Conservation (phyloP, 1,284 basidiomycete species). For the Irpex sp. region DNA sequence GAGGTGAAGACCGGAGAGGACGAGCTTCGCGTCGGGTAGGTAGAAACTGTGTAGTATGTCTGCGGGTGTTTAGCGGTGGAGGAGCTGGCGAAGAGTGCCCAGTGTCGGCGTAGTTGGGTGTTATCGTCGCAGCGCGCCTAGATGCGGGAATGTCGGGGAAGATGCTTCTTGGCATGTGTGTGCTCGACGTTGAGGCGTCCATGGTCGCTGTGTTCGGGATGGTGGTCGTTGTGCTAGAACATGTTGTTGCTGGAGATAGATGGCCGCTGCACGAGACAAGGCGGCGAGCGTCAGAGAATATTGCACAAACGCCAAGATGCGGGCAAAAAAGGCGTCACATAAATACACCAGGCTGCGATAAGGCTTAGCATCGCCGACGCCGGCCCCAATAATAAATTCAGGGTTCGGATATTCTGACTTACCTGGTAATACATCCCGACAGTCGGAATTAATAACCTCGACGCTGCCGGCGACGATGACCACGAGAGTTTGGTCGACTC, state of each 20-base stretch:
- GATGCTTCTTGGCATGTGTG: slow-evolving; percentile 15
- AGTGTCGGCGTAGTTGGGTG: background rate
- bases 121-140: slow-evolving; percentile 3
- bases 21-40: background rate
- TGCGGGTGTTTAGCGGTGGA: background rate
- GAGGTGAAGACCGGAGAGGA: slow-evolving; percentile 26
- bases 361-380: background rate
- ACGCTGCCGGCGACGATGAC: background rate
- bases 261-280: background rate
- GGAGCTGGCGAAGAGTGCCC: background rate
- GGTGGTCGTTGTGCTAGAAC: background rate
- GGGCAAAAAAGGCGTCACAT: background rate
- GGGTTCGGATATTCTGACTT: background rate
- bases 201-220: background rate
- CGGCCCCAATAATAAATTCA: background rate
- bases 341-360: background rate
- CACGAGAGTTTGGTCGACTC: background rate
- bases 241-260: background rate
- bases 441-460: background rate
- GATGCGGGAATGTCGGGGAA: slow-evolving; percentile 13
- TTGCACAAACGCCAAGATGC: background rate
- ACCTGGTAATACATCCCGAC: too few species aligned
- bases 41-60: background rate
- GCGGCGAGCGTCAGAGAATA: background rate
- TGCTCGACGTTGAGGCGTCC: background rate